A percentile compares a stretch with the other conserved stretches of the same genome.
These are phyloP conservation scores for Phytophthora sansomeana DNA, from an alignment of 352 stramenopile species.

Conservation along the genomic window DNA sequence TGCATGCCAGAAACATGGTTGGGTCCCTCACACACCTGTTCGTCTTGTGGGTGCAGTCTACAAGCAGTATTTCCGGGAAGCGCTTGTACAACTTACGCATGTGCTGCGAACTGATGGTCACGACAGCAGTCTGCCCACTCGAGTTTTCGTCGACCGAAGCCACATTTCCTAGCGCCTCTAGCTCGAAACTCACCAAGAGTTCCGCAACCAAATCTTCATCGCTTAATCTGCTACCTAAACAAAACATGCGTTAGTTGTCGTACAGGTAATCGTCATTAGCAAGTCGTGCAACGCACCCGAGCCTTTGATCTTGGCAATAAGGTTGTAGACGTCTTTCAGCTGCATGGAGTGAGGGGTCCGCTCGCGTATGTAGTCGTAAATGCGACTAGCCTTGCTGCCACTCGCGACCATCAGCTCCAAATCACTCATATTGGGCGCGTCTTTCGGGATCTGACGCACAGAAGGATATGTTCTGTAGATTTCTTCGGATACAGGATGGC, in stretches of 20 bases:
- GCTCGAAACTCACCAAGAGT: constrained; percentile 6
- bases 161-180: constrained; percentile 1
- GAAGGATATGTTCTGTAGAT: constrained; percentile 1
- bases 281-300: not conserved
- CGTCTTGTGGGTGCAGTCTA: constrained; percentile 29
- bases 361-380: constrained; percentile 17
- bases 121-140: not conserved
- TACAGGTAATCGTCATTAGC: no score
- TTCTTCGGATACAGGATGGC: not conserved
- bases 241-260: not conserved
- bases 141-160: not conserved
- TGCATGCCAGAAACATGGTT: not conserved
- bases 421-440: not conserved
- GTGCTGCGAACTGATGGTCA: constrained; percentile 5
- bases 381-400: constrained; percentile 30
- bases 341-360: not conserved
- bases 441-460: not conserved
- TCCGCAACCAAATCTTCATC: constrained; percentile 21
- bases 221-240: not conserved
- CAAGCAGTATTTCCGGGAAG: constrained; percentile 11
- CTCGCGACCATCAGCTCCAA: constrained; percentile 10
- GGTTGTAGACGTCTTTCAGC: constrained; percentile 14
- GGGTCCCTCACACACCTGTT: constrained; percentile 4
- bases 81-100: constrained; percentile 10
- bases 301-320: constrained; percentile 13